Percentiles rank a stretch among this genome's conserved stretches.
phyloP scores from a whole-genome alignment of 176 grass and related monocot genomes.

The Ananas comosus region DNA sequence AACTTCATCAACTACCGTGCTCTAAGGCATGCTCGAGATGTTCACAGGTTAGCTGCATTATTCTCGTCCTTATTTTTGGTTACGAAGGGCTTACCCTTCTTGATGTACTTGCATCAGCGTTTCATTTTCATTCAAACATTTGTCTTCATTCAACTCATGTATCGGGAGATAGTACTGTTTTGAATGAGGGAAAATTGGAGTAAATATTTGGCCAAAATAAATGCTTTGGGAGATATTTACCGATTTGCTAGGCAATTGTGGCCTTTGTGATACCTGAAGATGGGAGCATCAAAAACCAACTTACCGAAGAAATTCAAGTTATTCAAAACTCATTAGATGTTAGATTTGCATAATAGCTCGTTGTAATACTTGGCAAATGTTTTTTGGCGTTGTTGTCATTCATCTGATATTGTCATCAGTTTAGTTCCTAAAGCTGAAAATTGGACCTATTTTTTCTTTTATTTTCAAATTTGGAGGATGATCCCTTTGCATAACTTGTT shows the following conservation, averaged over 20 bases:
- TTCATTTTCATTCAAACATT: neutral
- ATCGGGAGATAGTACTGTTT: neutral
- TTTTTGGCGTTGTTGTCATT: no score
- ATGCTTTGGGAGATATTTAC: neutral
- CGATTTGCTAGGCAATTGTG: no score
- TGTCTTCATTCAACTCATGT: neutral
- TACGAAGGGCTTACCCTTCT: neutral
- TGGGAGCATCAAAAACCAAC: no score
- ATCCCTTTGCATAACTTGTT: no score
- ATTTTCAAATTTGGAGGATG: no score
- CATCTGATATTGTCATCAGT: no score
- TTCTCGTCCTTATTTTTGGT: neutral
- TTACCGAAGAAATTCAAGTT: no score
- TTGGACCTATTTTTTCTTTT: slow-evolving; percentile 19
- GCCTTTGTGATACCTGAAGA: no score
- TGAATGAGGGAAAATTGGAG: neutral
- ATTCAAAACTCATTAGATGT: no score
- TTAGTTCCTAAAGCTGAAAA: no score
- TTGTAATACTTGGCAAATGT: neutral
- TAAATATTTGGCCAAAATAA: neutral
- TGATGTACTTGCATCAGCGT: neutral
- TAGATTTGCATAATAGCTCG: neutral
- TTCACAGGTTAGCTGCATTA: slow-evolving; percentile 52
- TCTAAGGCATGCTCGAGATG: slow-evolving; percentile 58
- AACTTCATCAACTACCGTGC: slow-evolving; percentile 87